These are phyloP conservation scores for Phycomyces blakesleeanus DNA, from an alignment of 192 early-diverging fungal genomes.

Conservation along the genomic window DNA sequence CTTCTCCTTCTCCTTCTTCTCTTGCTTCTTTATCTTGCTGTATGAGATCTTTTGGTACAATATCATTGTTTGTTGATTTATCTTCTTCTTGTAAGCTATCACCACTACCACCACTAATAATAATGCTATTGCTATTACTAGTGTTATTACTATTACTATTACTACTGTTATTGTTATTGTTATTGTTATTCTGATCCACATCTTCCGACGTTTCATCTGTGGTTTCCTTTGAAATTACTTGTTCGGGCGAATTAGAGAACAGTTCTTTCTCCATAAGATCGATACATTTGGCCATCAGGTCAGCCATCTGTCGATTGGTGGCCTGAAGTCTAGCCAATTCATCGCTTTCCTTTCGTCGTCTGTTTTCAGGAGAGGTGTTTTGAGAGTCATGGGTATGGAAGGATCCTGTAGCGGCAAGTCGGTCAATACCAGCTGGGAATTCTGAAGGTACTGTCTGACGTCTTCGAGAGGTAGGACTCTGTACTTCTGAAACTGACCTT, in stretches of 20 bases:
- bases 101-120: too few species aligned
- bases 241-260: slow-evolving; percentile 12
- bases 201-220: slow-evolving; percentile 11
- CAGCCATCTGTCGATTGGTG: slow-evolving; percentile 32
- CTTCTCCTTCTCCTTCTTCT: neutral
- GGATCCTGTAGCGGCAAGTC: slow-evolving; percentile 24
- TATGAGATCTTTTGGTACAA: too few species aligned
- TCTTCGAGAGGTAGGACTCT: slow-evolving; percentile 6
- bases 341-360: neutral
- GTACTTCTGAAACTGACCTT: slow-evolving; percentile 12
- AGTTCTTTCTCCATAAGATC: slow-evolving; percentile 46
- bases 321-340: slow-evolving; percentile 15
- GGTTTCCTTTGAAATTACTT: neutral
- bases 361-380: neutral
- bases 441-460: slow-evolving; percentile 22
- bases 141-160: too few species aligned
- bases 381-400: slow-evolving; percentile 22
- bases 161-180: too few species aligned
- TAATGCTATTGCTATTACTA: too few species aligned
- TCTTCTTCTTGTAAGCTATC: too few species aligned
- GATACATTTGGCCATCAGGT: slow-evolving; percentile 35
- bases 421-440: slow-evolving; percentile 37
- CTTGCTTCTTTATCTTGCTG: neutral
- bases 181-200: neutral
- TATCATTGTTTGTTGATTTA: too few species aligned